Conservation (phyloP, 176 grass and related monocot species). For the Musa acuminata region DNA sequence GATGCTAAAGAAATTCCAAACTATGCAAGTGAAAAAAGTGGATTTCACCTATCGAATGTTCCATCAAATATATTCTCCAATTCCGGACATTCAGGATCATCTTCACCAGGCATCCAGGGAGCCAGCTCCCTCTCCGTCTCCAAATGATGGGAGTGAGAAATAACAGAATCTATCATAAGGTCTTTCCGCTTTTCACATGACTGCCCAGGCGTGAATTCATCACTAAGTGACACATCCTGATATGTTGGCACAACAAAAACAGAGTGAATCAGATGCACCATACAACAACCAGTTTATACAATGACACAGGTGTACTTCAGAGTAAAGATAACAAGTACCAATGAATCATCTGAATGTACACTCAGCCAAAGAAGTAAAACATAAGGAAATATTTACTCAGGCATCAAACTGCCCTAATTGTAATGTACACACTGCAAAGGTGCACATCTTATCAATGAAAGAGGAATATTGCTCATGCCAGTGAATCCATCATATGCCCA, state of each 20-base stretch:
- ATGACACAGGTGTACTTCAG: slow-evolving; percentile 1
- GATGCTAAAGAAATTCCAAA: background rate
- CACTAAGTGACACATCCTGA: slow-evolving; percentile 65
- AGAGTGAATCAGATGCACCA: slow-evolving; percentile 20
- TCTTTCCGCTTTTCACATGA: slow-evolving; percentile 73
- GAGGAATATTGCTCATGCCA: background rate
- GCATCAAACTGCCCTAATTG: too few relatives aligned
- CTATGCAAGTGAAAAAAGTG: background rate
- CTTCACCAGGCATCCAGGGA: slow-evolving; percentile 80
- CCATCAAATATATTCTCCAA: slow-evolving; percentile 55
- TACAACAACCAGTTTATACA: background rate
- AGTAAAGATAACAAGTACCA: background rate
- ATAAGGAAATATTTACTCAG: background rate
- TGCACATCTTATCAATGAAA: background rate
- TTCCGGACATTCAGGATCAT: slow-evolving; percentile 68
- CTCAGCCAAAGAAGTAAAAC: too few relatives aligned
- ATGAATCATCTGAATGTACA: background rate
- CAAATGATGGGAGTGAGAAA: slow-evolving; percentile 60
- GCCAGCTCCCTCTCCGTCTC: slow-evolving; percentile 79
- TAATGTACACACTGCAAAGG: background rate
- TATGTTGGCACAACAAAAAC: background rate
- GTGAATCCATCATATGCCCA: background rate
- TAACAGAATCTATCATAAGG: slow-evolving; percentile 88
- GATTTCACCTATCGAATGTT: slow-evolving; percentile 54
- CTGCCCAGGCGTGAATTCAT: slow-evolving; percentile 55